Conservation (phyloP, 2,329 filamentous ascomycete species). For the Cordyceps farinosa region DNA sequence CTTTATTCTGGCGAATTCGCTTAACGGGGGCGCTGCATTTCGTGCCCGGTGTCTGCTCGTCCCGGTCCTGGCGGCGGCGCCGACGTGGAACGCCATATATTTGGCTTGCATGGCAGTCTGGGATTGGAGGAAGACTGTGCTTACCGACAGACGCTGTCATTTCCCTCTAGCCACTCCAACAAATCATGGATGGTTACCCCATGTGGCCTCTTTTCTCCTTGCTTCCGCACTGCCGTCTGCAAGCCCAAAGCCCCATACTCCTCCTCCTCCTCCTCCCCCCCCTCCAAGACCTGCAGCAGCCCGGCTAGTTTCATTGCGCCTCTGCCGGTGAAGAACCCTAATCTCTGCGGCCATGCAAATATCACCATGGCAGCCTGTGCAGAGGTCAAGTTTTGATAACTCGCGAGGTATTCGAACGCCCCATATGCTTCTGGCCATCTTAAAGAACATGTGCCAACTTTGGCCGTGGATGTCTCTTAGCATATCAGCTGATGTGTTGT, state of each 20-base stretch:
- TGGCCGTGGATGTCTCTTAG: background rate
- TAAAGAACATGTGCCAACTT: background rate
- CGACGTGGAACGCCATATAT: background rate
- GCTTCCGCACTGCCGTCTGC: background rate
- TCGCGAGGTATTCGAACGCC: background rate
- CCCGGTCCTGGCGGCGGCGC: background rate
- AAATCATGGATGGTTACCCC: no score
- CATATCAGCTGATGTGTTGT: conserved; percentile 10
- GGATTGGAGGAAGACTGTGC: no score
- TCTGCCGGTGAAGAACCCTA: background rate
- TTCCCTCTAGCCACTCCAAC: background rate
- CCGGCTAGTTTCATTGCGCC: background rate
- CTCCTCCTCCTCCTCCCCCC: background rate
- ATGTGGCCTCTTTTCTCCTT: conserved; percentile 7
- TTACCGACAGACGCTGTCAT: background rate
- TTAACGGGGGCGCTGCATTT: background rate
- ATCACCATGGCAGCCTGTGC: no score
- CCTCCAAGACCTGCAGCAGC: background rate
- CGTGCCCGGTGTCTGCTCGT: background rate
- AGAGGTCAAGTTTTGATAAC: background rate
- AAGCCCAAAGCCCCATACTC: conserved; percentile 1
- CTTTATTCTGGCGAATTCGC: background rate
- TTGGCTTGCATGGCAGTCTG: background rate
- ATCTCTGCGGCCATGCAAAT: background rate
- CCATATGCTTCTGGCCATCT: background rate